These are phyloP conservation scores for Ogataea ganodermae DNA, from an alignment of 805 yeast species.

Conservation along the genomic window DNA sequence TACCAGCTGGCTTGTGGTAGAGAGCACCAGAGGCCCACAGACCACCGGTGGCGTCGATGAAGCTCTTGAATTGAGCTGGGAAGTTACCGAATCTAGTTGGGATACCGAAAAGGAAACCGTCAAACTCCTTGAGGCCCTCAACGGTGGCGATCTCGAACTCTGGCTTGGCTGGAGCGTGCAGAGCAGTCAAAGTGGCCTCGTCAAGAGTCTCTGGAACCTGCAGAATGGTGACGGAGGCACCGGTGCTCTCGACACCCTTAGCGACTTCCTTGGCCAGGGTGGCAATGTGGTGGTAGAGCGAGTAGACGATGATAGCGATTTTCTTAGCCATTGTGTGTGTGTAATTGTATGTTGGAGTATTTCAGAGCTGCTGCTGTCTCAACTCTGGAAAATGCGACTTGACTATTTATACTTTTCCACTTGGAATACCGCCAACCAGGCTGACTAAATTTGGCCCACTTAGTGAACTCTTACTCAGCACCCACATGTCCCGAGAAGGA, in stretches of 20 bases:
- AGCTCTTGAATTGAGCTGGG: slow-evolving; percentile 78
- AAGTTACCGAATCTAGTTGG: slow-evolving; percentile 85
- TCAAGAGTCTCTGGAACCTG: slow-evolving; percentile 79
- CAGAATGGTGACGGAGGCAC: slow-evolving; percentile 65
- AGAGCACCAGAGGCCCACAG: slow-evolving; percentile 77
- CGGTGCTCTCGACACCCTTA: slow-evolving; percentile 70
- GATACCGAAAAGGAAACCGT: slow-evolving; percentile 82
- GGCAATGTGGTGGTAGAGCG: slow-evolving; percentile 77
- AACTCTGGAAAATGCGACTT: no score
- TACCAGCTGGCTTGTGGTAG: slow-evolving; percentile 72
- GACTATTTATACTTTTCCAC: background rate
- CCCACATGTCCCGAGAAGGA: background rate
- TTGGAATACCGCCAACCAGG: background rate
- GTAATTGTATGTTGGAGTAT: background rate
- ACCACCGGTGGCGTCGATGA: slow-evolving; percentile 79
- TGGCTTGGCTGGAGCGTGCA: slow-evolving; percentile 70
- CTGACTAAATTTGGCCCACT: background rate
- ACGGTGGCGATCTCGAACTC: slow-evolving; percentile 64
- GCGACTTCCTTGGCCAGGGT: slow-evolving; percentile 67
- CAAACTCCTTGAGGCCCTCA: slow-evolving; percentile 62
- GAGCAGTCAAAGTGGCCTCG: slow-evolving; percentile 50
- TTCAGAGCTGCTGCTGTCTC: background rate
- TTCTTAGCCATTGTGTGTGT: slow-evolving; percentile 23
- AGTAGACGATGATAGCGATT: slow-evolving; percentile 55
- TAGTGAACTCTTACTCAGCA: background rate